Percentiles rank a stretch among this genome's conserved stretches.
Conservation (phyloP, 2,329 filamentous ascomycete species). For the Dryadomyces quercivorus region DNA sequence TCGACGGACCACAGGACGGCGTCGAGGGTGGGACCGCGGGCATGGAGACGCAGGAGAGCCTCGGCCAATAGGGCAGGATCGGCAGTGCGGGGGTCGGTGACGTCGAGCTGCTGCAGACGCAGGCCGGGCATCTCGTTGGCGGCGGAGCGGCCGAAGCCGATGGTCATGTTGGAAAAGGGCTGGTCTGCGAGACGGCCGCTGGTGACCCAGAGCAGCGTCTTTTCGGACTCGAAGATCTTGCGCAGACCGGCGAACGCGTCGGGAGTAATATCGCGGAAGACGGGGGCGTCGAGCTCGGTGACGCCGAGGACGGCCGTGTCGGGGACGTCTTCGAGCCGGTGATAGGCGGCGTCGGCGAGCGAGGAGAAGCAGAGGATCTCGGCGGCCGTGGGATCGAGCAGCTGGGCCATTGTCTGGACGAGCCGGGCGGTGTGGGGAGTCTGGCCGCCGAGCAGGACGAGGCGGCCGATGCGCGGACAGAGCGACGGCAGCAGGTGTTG, state of each 20-base stretch:
- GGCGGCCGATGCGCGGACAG: not conserved
- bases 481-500: no score
- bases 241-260: not conserved
- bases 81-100: not conserved
- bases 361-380: not conserved
- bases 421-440: not conserved
- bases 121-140: not conserved
- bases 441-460: not conserved
- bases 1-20: not conserved
- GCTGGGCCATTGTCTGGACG: no score
- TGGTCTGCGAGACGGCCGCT: not conserved
- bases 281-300: slow-evolving; percentile 13
- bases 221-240: not conserved
- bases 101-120: not conserved
- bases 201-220: not conserved
- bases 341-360: not conserved
- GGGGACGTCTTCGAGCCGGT: not conserved
- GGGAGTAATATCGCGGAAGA: not conserved
- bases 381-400: not conserved
- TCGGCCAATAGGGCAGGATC: not conserved
- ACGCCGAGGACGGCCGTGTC: slow-evolving; percentile 4
- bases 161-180: not conserved
- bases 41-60: not conserved
- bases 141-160: not conserved
- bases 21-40: no score